Conservation (phyloP, 202 grass and related monocot genomes). For the Schoenoplectus tabernaemontani region DNA sequence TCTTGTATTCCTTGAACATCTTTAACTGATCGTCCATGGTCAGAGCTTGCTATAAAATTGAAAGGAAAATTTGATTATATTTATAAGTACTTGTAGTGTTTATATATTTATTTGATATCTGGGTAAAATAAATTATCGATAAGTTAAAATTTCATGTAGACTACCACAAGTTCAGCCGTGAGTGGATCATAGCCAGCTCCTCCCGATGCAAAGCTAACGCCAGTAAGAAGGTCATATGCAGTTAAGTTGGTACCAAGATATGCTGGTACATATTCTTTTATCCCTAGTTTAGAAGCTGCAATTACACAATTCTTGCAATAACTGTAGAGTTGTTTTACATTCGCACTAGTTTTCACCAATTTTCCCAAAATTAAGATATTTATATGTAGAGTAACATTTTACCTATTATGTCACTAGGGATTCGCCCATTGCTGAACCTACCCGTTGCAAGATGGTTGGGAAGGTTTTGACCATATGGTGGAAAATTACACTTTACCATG, state of each 20-base stretch:
- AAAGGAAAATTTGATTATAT: background rate
- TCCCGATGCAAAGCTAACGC: conserved; percentile 85
- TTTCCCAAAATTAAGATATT: background rate
- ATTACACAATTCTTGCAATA: background rate
- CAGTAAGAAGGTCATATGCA: conserved; percentile 69
- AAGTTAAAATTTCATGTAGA: background rate
- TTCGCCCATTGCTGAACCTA: conserved; percentile 75
- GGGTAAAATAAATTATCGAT: background rate
- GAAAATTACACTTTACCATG: conserved; percentile 40
- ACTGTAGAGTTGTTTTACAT: background rate
- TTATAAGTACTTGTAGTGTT: background rate
- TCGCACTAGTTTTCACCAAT: background rate
- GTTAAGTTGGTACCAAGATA: conserved; percentile 63
- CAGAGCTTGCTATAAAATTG: conserved; percentile 40
- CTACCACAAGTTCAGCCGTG: conserved; percentile 50
- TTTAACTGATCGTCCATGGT: conserved; percentile 69
- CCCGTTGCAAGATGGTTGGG: conserved; percentile 50
- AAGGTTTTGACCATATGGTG: conserved; percentile 77
- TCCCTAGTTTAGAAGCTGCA: conserved; percentile 52
- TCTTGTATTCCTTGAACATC: conserved; percentile 81
- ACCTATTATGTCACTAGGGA: conserved; percentile 69
- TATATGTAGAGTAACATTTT: background rate
- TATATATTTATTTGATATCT: background rate
- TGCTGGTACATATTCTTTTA: conserved; percentile 67
- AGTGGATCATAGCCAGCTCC: conserved; percentile 70